Base-by-base conservation (phyloP, 1,139 yeast species). In the Hemisphaericaspora xylanilytica region DNA sequence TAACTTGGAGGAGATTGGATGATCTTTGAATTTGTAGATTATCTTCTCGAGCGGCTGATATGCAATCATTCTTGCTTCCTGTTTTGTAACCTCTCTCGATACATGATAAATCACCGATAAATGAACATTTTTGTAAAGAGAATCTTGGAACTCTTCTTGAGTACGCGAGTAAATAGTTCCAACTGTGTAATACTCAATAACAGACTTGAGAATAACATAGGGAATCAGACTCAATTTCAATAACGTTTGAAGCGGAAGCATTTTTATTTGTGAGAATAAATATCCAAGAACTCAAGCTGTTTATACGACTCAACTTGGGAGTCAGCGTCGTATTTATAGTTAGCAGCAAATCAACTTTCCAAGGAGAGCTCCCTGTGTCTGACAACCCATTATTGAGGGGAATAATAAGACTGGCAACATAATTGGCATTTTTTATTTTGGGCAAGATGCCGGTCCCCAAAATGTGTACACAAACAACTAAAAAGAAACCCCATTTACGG, bases 161-260 rank as follows among this genome's bases (percentile, higher is more conserved):
- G 65, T 58, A n/a, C 39, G 47, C 16, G 59, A 55, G 44, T 52
- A 58, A 5, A 59, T 43, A 1, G 68, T 63, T 4, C 67, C 67
- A 3, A 48, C 48, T 5, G 66, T 62, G 38, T 52, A 61, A 40
- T 55, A 63, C 35, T 53, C 50, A 28, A 58, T 25, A 7, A 48
- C 39, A 2, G 64, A 44, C 17, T 46, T 46, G 12, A 53, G 11
- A 2, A 55, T 38, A 10, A 49, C 52, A 13, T 32, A 41, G 4
- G 67, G 67, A 13, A 56, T 27, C 21, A 10, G 32, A 29, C 32
- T 29, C n/a, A 29, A 18, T n/a, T 29, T 29, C 12, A 17, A 18
- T 18, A 29, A 3, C 5, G 15, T 32, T 6, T 15, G 20, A 25
- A 32, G 35, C 4, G 27, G 17, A 24, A 15, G 16, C 28, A 16